Percentiles rank a stretch among this genome's conserved stretches.
These are phyloP conservation scores for Nakaseomyces kungkrabaensis DNA, from an alignment of 1,139 yeast genomes.

Conservation along the genomic window DNA sequence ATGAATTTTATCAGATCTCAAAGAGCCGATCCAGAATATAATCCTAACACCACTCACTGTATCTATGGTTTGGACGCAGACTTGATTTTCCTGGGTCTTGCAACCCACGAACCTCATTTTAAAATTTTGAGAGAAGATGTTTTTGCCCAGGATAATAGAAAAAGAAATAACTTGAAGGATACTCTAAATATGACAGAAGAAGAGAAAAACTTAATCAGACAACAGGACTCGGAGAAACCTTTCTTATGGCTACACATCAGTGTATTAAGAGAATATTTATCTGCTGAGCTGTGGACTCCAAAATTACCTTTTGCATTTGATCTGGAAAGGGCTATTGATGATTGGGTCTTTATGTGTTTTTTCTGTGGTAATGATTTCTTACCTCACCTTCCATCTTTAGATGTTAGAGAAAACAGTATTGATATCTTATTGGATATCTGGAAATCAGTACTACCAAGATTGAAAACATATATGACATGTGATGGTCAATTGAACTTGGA, in stretches of 20 bases:
- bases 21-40: slow-evolving; percentile 74
- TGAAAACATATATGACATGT: slow-evolving; percentile 74
- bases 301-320: slow-evolving; percentile 68
- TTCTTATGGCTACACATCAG: slow-evolving; percentile 91
- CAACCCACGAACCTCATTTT: slow-evolving; percentile 96
- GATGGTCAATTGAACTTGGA: slow-evolving; percentile 75
- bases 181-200: slow-evolving; percentile 51
- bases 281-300: slow-evolving; percentile 68
- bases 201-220: slow-evolving; percentile 44
- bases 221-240: slow-evolving; percentile 63
- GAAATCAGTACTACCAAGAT: slow-evolving; percentile 59
- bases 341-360: slow-evolving; percentile 98
- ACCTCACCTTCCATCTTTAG: slow-evolving; percentile 91
- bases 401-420: slow-evolving; percentile 90
- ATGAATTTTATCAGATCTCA: slow-evolving; percentile 88
- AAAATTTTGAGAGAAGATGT: slow-evolving; percentile 92
- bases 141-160: slow-evolving; percentile 55
- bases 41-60: slow-evolving; percentile 87
- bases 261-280: slow-evolving; percentile 78
- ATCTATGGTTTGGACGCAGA: slow-evolving; percentile 97
- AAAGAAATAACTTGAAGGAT: slow-evolving; percentile 39
- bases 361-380: slow-evolving; percentile 97
- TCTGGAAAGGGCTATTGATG: slow-evolving; percentile 91
- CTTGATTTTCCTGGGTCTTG: slow-evolving; percentile 87
- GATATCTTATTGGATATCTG: slow-evolving; percentile 73